Evolutionary conservation across 495 filamentous ascomycete species (phyloP).

Genomic region (Wilcoxina mikolae): DNA sequence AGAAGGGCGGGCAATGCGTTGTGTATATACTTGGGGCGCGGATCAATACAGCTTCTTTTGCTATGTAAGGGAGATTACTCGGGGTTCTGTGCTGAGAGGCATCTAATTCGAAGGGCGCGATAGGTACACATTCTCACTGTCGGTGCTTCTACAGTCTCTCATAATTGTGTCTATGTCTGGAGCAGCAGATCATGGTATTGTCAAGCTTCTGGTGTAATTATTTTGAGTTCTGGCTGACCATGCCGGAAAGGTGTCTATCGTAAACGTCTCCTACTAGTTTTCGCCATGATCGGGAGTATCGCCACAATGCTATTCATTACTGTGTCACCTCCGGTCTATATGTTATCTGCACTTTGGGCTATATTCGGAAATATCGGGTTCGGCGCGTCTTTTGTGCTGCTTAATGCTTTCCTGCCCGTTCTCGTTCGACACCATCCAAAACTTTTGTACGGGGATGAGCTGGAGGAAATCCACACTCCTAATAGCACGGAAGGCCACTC

Average conservation of each 20-base stretch:
- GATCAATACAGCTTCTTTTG: constrained; percentile 92
- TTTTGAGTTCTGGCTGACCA: neutral
- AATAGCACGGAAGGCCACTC: constrained; percentile 31
- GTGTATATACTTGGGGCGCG: constrained; percentile 67
- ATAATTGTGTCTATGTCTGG: constrained; percentile 91
- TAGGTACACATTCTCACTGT: constrained; percentile 79
- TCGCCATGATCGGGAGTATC: constrained; percentile 66
- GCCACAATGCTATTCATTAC: constrained; percentile 82
- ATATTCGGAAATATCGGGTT: constrained; percentile 71
- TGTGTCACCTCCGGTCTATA: constrained; percentile 54
- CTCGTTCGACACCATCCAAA: constrained; percentile 64
- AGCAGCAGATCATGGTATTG: constrained; percentile 77
- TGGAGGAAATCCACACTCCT: constrained; percentile 13
- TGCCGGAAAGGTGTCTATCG: constrained; percentile 41
- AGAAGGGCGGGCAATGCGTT: constrained; percentile 56
- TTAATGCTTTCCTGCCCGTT: constrained; percentile 72
- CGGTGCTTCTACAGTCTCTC: constrained; percentile 73
- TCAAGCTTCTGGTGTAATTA: neutral
- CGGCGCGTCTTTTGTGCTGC: constrained; percentile 68
- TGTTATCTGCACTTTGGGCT: constrained; percentile 68
- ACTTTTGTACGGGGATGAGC: constrained; percentile 23
- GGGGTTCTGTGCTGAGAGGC: neutral
- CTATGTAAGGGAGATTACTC: constrained; percentile 40
- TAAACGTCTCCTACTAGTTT: constrained; percentile 68
- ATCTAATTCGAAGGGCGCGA: neutral